These are phyloP conservation scores for Heracleum sosnowskyi DNA, from an alignment of 129 eudicot species.

Conservation along the genomic window DNA sequence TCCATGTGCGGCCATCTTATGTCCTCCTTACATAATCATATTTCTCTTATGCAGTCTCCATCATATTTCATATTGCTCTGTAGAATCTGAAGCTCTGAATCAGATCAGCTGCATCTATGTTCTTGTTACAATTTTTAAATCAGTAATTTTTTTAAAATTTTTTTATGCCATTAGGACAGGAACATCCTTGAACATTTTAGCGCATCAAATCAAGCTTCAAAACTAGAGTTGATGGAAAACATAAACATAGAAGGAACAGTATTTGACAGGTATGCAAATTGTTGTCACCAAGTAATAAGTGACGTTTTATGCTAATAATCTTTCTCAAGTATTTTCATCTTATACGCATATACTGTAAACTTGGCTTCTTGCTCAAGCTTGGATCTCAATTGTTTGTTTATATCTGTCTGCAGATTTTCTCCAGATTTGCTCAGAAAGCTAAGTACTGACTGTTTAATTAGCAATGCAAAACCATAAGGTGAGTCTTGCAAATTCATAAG, in stretches of 20 bases:
- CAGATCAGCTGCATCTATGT: background rate
- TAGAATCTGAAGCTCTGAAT: background rate
- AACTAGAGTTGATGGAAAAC: constrained; percentile 54
- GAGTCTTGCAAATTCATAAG: constrained; percentile 17
- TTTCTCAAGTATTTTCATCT: background rate
- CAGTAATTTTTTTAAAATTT: background rate
- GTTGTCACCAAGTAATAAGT: background rate
- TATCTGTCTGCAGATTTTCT: constrained; percentile 61
- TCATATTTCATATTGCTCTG: background rate
- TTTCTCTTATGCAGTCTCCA: background rate
- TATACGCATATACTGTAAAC: background rate
- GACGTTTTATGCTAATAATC: background rate
- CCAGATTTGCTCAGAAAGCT: constrained; percentile 61
- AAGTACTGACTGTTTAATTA: constrained; percentile 86
- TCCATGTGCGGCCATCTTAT: background rate
- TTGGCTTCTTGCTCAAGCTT: background rate
- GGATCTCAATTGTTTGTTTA: constrained; percentile 2
- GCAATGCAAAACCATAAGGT: constrained; percentile 94
- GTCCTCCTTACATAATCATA: background rate
- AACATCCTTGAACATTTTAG: constrained; percentile 69
- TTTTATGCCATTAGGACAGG: constrained; percentile 43
- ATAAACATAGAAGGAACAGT: constrained; percentile 54
- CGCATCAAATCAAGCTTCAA: constrained; percentile 76
- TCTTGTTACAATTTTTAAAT: background rate
- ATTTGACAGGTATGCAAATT: constrained; percentile 58